Evolutionary conservation across 2,329 filamentous ascomycete genomes (phyloP).

Genomic region (Beauveria australis): DNA sequence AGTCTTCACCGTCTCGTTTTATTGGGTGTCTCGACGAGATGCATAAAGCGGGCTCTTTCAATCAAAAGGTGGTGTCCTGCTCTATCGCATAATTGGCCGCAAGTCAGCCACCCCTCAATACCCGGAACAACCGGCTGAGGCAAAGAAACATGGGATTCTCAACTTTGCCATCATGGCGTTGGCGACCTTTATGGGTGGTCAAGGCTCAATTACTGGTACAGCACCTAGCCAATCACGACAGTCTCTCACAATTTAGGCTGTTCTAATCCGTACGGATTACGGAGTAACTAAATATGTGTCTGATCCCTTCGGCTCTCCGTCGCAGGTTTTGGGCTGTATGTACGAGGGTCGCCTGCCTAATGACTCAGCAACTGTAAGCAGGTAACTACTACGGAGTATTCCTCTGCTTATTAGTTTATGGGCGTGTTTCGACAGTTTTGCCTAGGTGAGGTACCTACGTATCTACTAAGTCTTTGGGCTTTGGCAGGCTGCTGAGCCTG

Average conservation of each 20-base stretch:
- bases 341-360: no score
- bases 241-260: not conserved
- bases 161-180: constrained; percentile 4
- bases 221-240: not conserved
- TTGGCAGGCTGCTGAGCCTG: no score
- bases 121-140: not conserved
- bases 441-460: no score
- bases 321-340: no score
- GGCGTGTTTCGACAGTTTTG: no score
- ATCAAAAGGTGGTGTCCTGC: not conserved
- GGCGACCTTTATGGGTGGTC: not conserved
- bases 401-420: no score
- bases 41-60: not conserved
- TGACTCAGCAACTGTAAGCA: no score
- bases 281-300: not conserved
- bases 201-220: not conserved
- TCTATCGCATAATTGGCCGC: not conserved
- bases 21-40: not conserved
- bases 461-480: no score
- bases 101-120: not conserved
- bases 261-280: no score
- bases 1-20: not conserved
- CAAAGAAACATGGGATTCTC: constrained; percentile 3
- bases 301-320: no score
- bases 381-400: no score